Base-by-base conservation (phyloP, 108 stramenopile species). In the Nitzschia sp. region DNA sequence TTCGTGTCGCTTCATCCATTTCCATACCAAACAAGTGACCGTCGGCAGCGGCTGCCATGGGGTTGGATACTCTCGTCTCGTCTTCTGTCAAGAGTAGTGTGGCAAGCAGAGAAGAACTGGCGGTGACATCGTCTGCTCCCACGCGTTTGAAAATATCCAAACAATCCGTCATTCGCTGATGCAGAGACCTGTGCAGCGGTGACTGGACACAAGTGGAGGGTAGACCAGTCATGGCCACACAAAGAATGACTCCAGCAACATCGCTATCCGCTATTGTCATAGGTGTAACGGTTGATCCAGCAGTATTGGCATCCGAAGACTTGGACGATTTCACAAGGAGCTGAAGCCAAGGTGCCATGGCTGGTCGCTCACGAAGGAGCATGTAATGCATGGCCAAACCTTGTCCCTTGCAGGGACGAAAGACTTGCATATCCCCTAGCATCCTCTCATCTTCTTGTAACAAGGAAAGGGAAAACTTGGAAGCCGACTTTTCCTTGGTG, bases 361-460 rank as follows among this genome's bases (percentile, higher is more conserved):
- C 24, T 17, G 44, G 63, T 41, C 55, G 46, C 17, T 74, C 73
- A 37, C 57, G 63, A 25, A 73, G 39, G 21, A 77, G 8, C 19
- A 53, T 78, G 56, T 78, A 82, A 40, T 75, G 68, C 63, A 82
- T 53, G 7, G 58, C 81, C 11, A 82, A 62, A 21, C 81, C 81
- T 11, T 70, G 61, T n/a, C 59, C 69, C n/a, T 41, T 63, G 21
- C 29, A 40, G 9, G 81, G 81, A n/a, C 72, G 72, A 57, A 71
- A 82, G 15, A 71, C 65, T 41, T 78, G 75, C 42, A 72, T 29
- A 25, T 72, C 55, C 7, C 8, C 63, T 11, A 73, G 48, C 7
- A 67, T 44, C 44, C 21, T 63, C 22, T 60, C 76, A 48, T 73
- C 76, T 56, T 77, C 72, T 48, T 50, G 41, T 22, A 77, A 41